phyloP scores from a whole-genome alignment of 2,329 filamentous ascomycete genomes.

The Fusarium longipes region DNA sequence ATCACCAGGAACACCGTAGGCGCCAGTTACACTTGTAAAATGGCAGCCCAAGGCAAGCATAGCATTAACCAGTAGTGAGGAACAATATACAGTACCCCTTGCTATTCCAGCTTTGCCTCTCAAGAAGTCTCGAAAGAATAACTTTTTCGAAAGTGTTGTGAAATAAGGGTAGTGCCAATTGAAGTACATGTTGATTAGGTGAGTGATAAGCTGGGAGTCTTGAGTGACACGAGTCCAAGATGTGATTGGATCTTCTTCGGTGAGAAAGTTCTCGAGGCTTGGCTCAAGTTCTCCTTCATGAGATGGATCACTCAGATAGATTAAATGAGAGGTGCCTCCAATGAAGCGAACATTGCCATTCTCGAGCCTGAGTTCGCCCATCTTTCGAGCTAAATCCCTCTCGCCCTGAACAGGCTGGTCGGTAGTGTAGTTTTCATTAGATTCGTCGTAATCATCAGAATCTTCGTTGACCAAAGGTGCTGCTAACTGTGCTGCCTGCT shows the following conservation, averaged over 20 bases:
- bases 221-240: slow-evolving; percentile 91
- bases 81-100: slow-evolving; percentile 80
- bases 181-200: slow-evolving; percentile 97
- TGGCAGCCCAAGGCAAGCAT: slow-evolving; percentile 95
- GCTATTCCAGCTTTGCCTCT: slow-evolving; percentile 70
- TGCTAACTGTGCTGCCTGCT: slow-evolving; percentile 48
- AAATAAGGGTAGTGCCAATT: slow-evolving; percentile 98
- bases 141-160: slow-evolving; percentile 83
- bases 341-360: slow-evolving; percentile 92
- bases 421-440: slow-evolving; percentile 54
- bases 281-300: slow-evolving; percentile 55
- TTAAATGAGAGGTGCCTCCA: slow-evolving; percentile 92
- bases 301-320: slow-evolving; percentile 73
- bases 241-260: slow-evolving; percentile 75
- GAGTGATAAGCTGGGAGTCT: slow-evolving; percentile 81
- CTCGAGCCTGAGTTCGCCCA: slow-evolving; percentile 89
- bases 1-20: slow-evolving; percentile 77
- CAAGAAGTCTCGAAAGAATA: slow-evolving; percentile 89
- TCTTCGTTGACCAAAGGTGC: slow-evolving; percentile 53
- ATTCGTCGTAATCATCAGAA: slow-evolving; percentile 55
- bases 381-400: slow-evolving; percentile 87
- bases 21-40: slow-evolving; percentile 82
- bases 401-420: slow-evolving; percentile 68
- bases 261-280: slow-evolving; percentile 59
- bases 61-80: slow-evolving; percentile 88